phyloP scores from a whole-genome alignment of 2,329 filamentous ascomycete genomes.

The Tolypocladium endophyticum region DNA sequence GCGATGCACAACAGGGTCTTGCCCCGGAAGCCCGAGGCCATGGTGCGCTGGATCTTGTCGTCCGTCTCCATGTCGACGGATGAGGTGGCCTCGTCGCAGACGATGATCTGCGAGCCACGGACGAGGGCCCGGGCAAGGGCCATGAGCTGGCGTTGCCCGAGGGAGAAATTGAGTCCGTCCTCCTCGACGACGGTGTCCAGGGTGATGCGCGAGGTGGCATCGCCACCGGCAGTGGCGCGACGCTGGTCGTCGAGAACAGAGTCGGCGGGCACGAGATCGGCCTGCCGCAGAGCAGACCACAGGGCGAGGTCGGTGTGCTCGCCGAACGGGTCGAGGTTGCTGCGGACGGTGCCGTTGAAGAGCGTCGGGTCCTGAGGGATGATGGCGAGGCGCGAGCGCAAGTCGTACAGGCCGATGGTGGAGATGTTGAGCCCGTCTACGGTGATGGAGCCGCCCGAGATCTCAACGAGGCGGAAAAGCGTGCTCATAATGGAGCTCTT shows the following conservation, averaged over 20 bases:
- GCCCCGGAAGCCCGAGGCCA: slow-evolving; percentile 73
- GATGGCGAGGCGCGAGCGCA: slow-evolving; percentile 67
- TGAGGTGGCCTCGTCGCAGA: slow-evolving; percentile 93
- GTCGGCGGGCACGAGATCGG: slow-evolving; percentile 55
- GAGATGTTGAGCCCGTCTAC: slow-evolving; percentile 62
- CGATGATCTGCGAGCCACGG: slow-evolving; percentile 78
- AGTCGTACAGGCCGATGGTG: slow-evolving; percentile 62
- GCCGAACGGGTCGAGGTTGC: slow-evolving; percentile 71
- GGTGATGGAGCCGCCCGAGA: slow-evolving; percentile 50
- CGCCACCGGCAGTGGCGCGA: slow-evolving; percentile 51
- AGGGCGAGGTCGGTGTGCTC: slow-evolving; percentile 70
- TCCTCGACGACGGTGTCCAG: slow-evolving; percentile 84
- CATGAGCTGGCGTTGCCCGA: slow-evolving; percentile 92
- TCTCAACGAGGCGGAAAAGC: slow-evolving; percentile 65
- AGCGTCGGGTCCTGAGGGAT: slow-evolving; percentile 80
- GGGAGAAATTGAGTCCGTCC: slow-evolving; percentile 90
- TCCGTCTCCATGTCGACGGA: slow-evolving; percentile 95
- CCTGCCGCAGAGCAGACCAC: slow-evolving; percentile 68
- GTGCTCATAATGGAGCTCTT: slow-evolving; percentile 79
- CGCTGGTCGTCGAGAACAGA: slow-evolving; percentile 53
- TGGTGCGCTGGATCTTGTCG: slow-evolving; percentile 85
- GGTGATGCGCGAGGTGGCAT: slow-evolving; percentile 64
- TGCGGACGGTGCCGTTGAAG: slow-evolving; percentile 70
- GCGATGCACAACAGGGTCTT: slow-evolving; percentile 89
- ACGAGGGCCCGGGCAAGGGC: slow-evolving; percentile 86